phyloP scores from a whole-genome alignment of 441 rosid genomes.

The Oxalis stricta region DNA sequence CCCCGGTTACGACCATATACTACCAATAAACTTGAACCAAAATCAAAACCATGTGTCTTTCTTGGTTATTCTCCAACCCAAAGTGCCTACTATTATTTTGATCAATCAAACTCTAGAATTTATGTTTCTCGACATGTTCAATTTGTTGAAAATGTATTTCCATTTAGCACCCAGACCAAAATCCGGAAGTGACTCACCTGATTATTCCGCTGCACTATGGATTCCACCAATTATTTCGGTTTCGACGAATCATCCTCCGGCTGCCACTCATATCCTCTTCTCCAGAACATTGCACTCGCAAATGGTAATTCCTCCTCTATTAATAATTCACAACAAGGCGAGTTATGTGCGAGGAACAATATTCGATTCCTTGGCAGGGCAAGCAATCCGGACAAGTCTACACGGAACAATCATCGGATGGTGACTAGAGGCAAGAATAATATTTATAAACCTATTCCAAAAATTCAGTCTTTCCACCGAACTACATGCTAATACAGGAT shows the following conservation, averaged over 20 bases:
- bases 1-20: neutral
- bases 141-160: neutral
- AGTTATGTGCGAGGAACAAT: no score
- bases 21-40: neutral
- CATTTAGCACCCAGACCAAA: neutral
- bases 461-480: neutral
- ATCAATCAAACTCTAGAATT: fast-evolving
- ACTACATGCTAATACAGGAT: no score
- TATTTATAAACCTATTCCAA: neutral
- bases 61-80: neutral
- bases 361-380: no score
- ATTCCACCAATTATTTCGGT: no score
- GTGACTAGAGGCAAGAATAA: neutral
- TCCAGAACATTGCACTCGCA: no score
- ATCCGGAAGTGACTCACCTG: no score
- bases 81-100: neutral
- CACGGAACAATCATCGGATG: neutral
- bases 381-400: no score
- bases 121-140: neutral
- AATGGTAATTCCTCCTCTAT: no score
- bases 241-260: no score
- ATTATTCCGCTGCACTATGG: no score
- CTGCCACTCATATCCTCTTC: no score
- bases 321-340: no score
- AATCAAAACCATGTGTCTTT: neutral